These are phyloP conservation scores for Botrytis aclada DNA, from an alignment of 2,329 filamentous ascomycete genomes.

Conservation along the genomic window DNA sequence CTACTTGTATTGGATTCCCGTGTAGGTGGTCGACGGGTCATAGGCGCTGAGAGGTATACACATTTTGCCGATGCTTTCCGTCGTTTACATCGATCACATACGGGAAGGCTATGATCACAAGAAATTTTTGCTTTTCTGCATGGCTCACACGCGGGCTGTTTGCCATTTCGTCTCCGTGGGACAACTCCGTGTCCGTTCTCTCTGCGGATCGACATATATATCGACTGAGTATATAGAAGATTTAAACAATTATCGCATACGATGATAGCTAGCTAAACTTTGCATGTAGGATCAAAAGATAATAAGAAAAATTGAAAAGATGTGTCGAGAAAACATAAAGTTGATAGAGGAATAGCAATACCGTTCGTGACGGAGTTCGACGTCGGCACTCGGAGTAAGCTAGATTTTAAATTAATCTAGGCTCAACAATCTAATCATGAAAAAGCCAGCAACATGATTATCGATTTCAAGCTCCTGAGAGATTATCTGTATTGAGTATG, in stretches of 20 bases:
- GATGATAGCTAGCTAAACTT: neutral
- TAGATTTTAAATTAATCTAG: neutral
- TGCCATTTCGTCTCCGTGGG: conserved; percentile 33
- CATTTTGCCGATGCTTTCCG: conserved; percentile 30
- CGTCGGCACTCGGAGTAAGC: conserved; percentile 8
- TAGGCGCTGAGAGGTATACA: conserved; percentile 33
- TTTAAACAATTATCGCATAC: neutral
- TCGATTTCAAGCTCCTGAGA: neutral
- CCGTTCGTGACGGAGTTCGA: neutral
- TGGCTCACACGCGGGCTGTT: conserved; percentile 29
- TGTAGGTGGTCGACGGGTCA: conserved; percentile 25
- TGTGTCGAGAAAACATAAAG: neutral
- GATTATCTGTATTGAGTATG: neutral
- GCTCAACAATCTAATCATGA: neutral
- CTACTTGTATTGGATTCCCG: neutral
- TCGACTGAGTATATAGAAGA: neutral
- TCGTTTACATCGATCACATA: conserved; percentile 32
- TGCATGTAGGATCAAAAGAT: neutral
- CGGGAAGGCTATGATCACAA: conserved; percentile 33
- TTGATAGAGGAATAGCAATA: neutral
- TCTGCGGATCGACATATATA: neutral
- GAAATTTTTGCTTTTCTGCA: conserved; percentile 35
- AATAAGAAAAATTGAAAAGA: neutral
- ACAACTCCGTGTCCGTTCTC: conserved; percentile 1
- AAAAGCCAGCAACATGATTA: neutral